Base-by-base conservation (phyloP, 768 basidiomycete species). In the Pleurotus pulmonarius region DNA sequence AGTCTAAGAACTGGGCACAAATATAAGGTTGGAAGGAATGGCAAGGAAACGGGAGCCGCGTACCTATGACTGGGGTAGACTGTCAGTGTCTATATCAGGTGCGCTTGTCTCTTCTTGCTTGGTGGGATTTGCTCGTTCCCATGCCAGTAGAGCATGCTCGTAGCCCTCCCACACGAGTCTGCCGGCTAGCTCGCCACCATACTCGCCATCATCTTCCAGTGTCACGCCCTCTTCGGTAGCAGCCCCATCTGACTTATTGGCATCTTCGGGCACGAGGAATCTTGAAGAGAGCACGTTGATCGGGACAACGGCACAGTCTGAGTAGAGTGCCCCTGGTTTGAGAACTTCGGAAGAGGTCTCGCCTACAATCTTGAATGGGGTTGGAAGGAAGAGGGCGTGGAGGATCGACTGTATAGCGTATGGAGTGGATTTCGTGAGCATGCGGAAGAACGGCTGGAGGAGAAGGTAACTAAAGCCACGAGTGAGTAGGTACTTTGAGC, bases 371-470 rank as follows among this genome's bases (percentile, higher is more conserved):
- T 89, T 90, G 73, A 89, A 85, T 2, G 89, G 88, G 3, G 87
- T 90, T 0, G 90, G 90, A 13, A 92, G 78, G 67, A 90, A 94
- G 12, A 96, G 79, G 0, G 80, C 86, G 59, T 93, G 93, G 3
- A 94, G 69, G n/a, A 94, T 74, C 2, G 85, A 80, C 65, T 96
- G 90, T n/a, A 89, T 73, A 0, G 87, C 73, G 6, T 82, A 72
- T 2, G 59, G 65, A 1, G 90, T 79, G 0, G 86, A 83, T 63
- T 94, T 94, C 4, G 86, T 82, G 61, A 90, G 67, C 43, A 94
- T 61, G 22, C 85, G 74, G 15, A 92, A 71, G 4, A 92, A 43
- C 0, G 91, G 92, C 57, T 85, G 84, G 5, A 86, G 62, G 4
- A 87, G 3, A 37, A 90, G 58, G 63, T 92, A 93, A 37, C 92